Evolutionary conservation across 179 eudicot genomes (phyloP).

Genomic region (Beta macrorhiza): DNA sequence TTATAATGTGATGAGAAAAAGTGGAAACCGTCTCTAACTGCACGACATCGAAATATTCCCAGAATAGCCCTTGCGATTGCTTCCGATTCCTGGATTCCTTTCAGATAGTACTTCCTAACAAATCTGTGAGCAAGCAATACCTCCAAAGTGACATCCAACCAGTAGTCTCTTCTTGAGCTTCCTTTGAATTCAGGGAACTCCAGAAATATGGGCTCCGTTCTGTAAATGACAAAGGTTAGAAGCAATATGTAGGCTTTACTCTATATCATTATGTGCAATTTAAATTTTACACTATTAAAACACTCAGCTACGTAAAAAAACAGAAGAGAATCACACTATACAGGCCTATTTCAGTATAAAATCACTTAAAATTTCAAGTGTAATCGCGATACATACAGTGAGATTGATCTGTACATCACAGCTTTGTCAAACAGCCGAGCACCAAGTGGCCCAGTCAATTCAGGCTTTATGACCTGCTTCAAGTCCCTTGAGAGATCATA

Average conservation of each 20-base stretch:
- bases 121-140: constrained; percentile 66
- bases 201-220: constrained; percentile 68
- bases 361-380: constrained; percentile 8
- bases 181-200: constrained; percentile 95
- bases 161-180: constrained; percentile 77
- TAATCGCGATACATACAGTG: constrained; percentile 47
- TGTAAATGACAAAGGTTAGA: constrained; percentile 39
- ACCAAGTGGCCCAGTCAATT: constrained; percentile 88
- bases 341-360: background rate
- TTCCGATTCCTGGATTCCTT: constrained; percentile 66
- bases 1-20: constrained; percentile 59
- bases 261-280: background rate
- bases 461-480: constrained; percentile 89
- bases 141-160: constrained; percentile 78
- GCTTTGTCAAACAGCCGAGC: constrained; percentile 95
- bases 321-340: too few relatives aligned
- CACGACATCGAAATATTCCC: constrained; percentile 73
- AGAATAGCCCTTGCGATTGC: constrained; percentile 73
- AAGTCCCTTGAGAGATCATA: constrained; percentile 69
- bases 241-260: background rate
- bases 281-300: background rate
- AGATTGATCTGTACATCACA: constrained; percentile 77
- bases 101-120: constrained; percentile 56
- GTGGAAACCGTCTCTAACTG: constrained; percentile 73
- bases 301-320: background rate